Conservation (phyloP, 345 rosid species). For the Capsella bursapastoris region DNA sequence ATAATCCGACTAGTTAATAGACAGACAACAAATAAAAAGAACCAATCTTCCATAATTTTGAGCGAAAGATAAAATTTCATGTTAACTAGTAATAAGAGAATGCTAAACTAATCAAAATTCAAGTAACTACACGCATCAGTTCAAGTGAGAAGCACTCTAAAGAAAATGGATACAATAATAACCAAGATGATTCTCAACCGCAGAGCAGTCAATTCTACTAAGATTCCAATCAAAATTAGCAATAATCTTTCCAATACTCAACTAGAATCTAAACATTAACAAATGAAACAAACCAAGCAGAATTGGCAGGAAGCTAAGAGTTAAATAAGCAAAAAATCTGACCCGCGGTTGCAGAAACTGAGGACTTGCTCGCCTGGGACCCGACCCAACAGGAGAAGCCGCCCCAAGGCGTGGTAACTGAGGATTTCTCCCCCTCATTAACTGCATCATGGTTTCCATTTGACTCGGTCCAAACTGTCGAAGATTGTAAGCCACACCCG, state of each 20-base stretch:
- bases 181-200: constrained; percentile 8
- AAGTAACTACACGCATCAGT: constrained; percentile 18
- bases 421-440: constrained; percentile 35
- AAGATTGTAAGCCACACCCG: constrained; percentile 30
- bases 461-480: constrained; percentile 36
- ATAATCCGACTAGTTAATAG: not conserved
- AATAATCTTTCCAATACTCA: constrained; percentile 3
- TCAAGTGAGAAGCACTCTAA: constrained; percentile 9
- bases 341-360: constrained; percentile 53
- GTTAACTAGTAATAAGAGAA: not conserved
- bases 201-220: constrained; percentile 1
- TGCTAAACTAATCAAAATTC: not conserved
- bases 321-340: constrained; percentile 3
- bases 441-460: constrained; percentile 45
- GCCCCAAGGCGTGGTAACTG: constrained; percentile 38
- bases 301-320: constrained; percentile 1
- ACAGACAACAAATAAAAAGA: not conserved
- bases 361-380: constrained; percentile 55
- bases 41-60: constrained; percentile 10
- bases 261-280: constrained; percentile 8
- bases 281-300: not conserved
- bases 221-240: not conserved
- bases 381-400: constrained; percentile 34
- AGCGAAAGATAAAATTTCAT: not conserved
- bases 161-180: not conserved